These are phyloP conservation scores for Russula sp. DNA, from an alignment of 768 basidiomycete genomes.

Conservation along the genomic window DNA sequence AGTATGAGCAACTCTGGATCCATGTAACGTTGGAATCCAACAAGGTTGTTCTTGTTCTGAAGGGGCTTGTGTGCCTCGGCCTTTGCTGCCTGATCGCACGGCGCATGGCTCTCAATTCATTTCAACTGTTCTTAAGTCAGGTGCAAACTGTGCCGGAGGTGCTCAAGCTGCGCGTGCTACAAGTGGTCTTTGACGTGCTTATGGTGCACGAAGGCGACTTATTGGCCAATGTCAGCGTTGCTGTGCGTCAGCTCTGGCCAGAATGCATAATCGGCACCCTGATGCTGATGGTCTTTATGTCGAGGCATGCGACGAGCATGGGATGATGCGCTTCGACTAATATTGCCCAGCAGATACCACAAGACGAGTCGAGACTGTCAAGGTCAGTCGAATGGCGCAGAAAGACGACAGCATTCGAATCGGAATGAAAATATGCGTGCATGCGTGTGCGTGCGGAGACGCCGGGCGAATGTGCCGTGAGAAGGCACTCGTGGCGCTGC, in stretches of 20 bases:
- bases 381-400: too few relatives aligned
- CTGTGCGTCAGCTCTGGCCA: conserved; percentile 26
- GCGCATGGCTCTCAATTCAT: conserved; percentile 62
- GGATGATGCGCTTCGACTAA: conserved; percentile 7
- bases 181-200: conserved; percentile 79
- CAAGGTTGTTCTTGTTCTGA: too few relatives aligned
- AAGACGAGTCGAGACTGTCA: too few relatives aligned
- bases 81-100: conserved; percentile 84
- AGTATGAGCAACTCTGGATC: too few relatives aligned
- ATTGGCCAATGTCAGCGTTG: conserved; percentile 46
- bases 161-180: conserved; percentile 67
- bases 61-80: conserved; percentile 76
- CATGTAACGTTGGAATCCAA: too few relatives aligned
- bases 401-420: conserved; percentile 31
- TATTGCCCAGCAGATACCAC: neutral
- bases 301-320: conserved; percentile 53
- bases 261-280: too few relatives aligned
- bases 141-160: conserved; percentile 59
- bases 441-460: conserved; percentile 23
- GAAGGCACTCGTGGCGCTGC: conserved; percentile 28
- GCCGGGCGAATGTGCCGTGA: conserved; percentile 30
- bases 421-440: conserved; percentile 26
- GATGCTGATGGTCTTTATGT: too few relatives aligned
- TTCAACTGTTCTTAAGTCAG: conserved; percentile 81
- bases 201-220: conserved; percentile 77